phyloP scores from a whole-genome alignment of 805 yeast genomes.

The Yamadazyma ubonensis region DNA sequence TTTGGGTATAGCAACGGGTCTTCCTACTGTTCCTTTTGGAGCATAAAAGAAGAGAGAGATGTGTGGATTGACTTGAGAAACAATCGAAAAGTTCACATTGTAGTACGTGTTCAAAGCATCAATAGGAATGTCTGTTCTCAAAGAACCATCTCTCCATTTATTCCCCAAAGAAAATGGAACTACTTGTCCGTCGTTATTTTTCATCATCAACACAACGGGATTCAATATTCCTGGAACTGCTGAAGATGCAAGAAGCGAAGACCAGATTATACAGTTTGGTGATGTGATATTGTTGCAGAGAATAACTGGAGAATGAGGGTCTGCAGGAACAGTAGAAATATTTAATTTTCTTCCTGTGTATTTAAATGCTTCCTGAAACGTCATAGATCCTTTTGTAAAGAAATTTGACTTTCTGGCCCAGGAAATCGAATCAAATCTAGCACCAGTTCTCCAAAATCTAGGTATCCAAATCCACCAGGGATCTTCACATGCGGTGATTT shows the following conservation, averaged over 20 bases:
- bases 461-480: constrained; percentile 58
- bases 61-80: constrained; percentile 83
- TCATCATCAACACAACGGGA: constrained; percentile 79
- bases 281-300: constrained; percentile 74
- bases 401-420: constrained; percentile 71
- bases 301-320: constrained; percentile 78
- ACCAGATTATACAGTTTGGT: constrained; percentile 82
- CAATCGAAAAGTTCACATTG: constrained; percentile 73
- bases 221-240: constrained; percentile 83
- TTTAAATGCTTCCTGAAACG: constrained; percentile 67
- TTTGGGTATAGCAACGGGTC: constrained; percentile 61
- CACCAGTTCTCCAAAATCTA: constrained; percentile 73
- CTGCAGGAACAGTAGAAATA: constrained; percentile 77
- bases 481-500: constrained; percentile 69
- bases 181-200: constrained; percentile 38
- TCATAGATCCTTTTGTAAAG: constrained; percentile 71
- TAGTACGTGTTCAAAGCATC: constrained; percentile 71
- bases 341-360: constrained; percentile 70
- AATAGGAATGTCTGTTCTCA: constrained; percentile 76
- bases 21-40: constrained; percentile 77
- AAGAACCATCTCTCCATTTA: constrained; percentile 77
- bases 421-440: constrained; percentile 68
- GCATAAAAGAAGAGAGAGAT: constrained; percentile 72
- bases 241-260: constrained; percentile 69
- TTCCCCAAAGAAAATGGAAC: constrained; percentile 72